Conservation (phyloP, 2,329 filamentous ascomycete genomes). For the Dryadomyces quercivorus region DNA sequence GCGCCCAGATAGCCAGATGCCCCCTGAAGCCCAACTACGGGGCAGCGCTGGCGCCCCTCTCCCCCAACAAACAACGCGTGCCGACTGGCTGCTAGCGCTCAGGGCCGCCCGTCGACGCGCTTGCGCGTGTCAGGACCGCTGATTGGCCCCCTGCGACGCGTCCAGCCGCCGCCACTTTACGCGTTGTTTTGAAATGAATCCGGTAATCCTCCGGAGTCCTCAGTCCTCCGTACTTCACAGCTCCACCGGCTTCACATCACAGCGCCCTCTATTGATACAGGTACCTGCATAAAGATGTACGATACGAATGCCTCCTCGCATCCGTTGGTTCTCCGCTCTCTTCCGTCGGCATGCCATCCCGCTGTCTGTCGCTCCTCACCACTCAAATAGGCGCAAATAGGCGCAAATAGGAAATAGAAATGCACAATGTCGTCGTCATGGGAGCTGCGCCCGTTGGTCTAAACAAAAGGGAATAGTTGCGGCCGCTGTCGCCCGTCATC, state of each 20-base stretch:
- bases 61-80: no score
- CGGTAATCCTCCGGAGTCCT: no score
- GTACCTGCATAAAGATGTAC: slow-evolving; percentile 1
- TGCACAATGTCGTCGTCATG: background rate
- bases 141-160: no score
- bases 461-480: background rate
- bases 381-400: background rate
- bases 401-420: background rate
- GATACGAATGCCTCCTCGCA: background rate
- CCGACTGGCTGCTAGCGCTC: no score
- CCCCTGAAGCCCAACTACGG: no score
- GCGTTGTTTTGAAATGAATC: no score
- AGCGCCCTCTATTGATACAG: slow-evolving; percentile 1
- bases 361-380: background rate
- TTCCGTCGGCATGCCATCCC: background rate
- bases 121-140: no score
- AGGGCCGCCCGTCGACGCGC: no score
- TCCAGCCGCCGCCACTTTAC: no score
- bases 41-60: no score
- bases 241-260: background rate
- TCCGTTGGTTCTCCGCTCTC: background rate
- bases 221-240: no score
- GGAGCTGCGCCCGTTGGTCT: background rate
- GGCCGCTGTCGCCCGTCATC: background rate
- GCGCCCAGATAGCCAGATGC: no score